These are phyloP conservation scores for Pelargonium australe DNA, from an alignment of 441 rosid genomes.

Conservation along the genomic window DNA sequence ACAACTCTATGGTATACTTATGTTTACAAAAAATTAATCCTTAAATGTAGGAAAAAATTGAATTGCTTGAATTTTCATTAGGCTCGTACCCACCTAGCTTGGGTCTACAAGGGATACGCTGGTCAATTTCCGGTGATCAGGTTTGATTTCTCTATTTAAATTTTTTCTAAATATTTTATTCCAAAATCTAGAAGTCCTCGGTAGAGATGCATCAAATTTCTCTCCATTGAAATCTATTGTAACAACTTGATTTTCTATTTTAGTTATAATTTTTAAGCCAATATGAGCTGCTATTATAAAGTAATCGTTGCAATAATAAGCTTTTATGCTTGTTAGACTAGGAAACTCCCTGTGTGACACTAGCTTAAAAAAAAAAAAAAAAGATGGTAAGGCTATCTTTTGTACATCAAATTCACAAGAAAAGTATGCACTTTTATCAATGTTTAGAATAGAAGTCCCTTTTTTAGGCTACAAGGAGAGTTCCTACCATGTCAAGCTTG, in stretches of 20 bases:
- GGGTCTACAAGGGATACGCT: slow-evolving; percentile 74
- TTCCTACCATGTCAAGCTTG: background rate
- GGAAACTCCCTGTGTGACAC: background rate
- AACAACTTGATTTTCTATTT: background rate
- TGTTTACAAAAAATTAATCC: slow-evolving; percentile 13
- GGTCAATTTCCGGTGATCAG: slow-evolving; percentile 84
- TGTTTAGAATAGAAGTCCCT: background rate
- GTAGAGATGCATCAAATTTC: background rate
- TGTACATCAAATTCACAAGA: background rate
- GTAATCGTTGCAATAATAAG: background rate
- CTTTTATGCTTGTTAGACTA: background rate
- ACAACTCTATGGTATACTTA: background rate
- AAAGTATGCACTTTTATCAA: background rate
- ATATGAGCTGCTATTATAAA: background rate
- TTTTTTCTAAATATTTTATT: too few relatives aligned
- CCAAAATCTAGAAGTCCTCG: background rate
- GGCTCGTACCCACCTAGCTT: slow-evolving; percentile 71
- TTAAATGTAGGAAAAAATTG: slow-evolving; percentile 61
- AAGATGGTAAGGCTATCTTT: background rate
- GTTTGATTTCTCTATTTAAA: slow-evolving; percentile 31
- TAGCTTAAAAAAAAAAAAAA: background rate
- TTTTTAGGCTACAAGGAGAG: background rate
- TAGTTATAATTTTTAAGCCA: background rate
- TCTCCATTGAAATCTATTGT: background rate
- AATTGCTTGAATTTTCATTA: slow-evolving; percentile 72